A percentile compares a stretch with the other conserved stretches of the same genome.
Conservation (phyloP, 129 eudicot genomes). For the carrot (Daucus carota) region DH1_v3.0 NC_030383.2:47672501-47673000, state of each 20-base stretch:
- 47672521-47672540: background rate
- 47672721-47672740: background rate
- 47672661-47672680: background rate
- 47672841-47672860: background rate
- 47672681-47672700: background rate
- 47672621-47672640: background rate
- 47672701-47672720: conserved; percentile 3
- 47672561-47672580: background rate
- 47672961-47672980: background rate
- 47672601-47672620: background rate
- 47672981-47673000: no score
- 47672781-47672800: background rate
- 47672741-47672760: background rate
- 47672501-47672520: background rate
- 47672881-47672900: background rate
- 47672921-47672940: background rate
- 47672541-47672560: background rate
- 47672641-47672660: background rate
- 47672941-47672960: background rate
- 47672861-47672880: background rate
- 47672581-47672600: background rate
- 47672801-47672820: background rate
- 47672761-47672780: background rate
- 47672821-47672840: background rate
- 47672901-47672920: background rate